Evolutionary conservation across 768 basidiomycete species (phyloP).

Genomic region (Atractiella rhizophila): DNA sequence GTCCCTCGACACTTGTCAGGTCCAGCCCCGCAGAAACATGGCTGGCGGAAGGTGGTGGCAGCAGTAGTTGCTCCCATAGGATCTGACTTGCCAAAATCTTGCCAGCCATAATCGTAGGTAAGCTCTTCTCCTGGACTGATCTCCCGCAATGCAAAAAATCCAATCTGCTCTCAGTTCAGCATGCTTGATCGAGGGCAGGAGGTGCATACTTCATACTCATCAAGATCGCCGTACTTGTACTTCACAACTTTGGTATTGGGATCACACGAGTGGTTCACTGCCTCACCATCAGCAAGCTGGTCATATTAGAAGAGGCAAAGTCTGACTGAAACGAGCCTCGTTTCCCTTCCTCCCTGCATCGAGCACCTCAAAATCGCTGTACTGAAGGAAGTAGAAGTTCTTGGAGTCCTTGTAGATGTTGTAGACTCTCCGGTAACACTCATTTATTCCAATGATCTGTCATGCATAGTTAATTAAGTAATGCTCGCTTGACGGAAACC

Average conservation of each 20-base stretch:
- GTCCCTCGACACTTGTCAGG: too few relatives aligned
- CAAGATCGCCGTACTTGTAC: conserved; percentile 20
- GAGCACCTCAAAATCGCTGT: conserved; percentile 23
- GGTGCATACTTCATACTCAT: conserved; percentile 20
- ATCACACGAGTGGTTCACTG: conserved; percentile 23
- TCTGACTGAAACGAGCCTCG: conserved; percentile 23
- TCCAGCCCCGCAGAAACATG: conserved; percentile 10
- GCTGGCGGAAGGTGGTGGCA: too few relatives aligned
- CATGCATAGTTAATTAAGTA: too few relatives aligned
- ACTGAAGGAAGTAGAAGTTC: conserved; percentile 22
- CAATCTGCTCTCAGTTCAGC: too few relatives aligned
- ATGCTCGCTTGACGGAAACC: too few relatives aligned
- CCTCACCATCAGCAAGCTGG: too few relatives aligned
- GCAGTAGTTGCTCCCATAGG: too few relatives aligned
- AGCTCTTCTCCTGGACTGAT: conserved; percentile 22
- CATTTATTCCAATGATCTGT: conserved; percentile 19
- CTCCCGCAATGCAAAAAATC: conserved; percentile 22
- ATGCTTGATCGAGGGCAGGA: too few relatives aligned
- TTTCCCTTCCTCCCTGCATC: conserved; percentile 24
- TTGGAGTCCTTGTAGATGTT: background rate
- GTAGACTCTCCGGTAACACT: conserved; percentile 8
- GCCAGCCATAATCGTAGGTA: conserved; percentile 4
- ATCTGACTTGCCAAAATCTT: conserved; percentile 23
- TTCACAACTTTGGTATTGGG: conserved; percentile 23
- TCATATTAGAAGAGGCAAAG: too few relatives aligned